These are phyloP conservation scores for Calonectria ilicicola DNA, from an alignment of 2,329 filamentous ascomycete species.

Conservation along the genomic window DNA sequence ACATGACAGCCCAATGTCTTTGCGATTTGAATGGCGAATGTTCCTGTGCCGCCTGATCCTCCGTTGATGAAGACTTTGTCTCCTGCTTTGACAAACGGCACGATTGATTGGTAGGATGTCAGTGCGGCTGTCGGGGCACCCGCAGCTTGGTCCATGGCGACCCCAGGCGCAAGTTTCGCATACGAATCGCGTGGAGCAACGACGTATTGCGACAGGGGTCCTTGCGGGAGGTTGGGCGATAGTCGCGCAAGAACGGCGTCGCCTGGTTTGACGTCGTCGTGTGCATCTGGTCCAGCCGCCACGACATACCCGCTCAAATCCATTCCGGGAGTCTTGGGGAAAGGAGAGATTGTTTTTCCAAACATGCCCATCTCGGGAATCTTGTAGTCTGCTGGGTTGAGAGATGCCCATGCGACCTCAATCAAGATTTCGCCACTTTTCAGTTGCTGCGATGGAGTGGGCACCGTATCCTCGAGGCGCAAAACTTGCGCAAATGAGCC, in stretches of 20 bases:
- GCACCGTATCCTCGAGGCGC: slow-evolving; percentile 29
- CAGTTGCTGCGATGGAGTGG: slow-evolving; percentile 35
- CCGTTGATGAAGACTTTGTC: slow-evolving; percentile 74
- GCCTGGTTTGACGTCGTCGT: slow-evolving; percentile 49
- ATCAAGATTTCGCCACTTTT: slow-evolving; percentile 53
- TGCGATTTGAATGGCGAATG: slow-evolving; percentile 73
- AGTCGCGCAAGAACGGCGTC: slow-evolving; percentile 58
- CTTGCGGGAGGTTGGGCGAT: slow-evolving; percentile 47
- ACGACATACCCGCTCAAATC: slow-evolving; percentile 65
- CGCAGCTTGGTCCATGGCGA: slow-evolving; percentile 56
- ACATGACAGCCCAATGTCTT: slow-evolving; percentile 72
- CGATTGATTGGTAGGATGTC: slow-evolving; percentile 62
- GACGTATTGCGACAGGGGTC: slow-evolving; percentile 58
- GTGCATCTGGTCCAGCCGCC: slow-evolving; percentile 40
- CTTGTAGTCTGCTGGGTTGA: slow-evolving; percentile 66
- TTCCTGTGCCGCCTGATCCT: slow-evolving; percentile 72
- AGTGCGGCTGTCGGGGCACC: slow-evolving; percentile 57
- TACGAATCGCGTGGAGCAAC: slow-evolving; percentile 48
- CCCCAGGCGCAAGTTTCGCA: slow-evolving; percentile 52
- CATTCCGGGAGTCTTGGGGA: slow-evolving; percentile 59
- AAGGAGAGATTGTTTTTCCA: slow-evolving; percentile 43
- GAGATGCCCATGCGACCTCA: slow-evolving; percentile 54
- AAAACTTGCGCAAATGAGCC: slow-evolving; percentile 41
- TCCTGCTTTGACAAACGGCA: slow-evolving; percentile 60
- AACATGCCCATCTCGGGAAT: slow-evolving; percentile 53